phyloP scores from a whole-genome alignment of 768 basidiomycete genomes.

The Termitomyces sp. region DNA sequence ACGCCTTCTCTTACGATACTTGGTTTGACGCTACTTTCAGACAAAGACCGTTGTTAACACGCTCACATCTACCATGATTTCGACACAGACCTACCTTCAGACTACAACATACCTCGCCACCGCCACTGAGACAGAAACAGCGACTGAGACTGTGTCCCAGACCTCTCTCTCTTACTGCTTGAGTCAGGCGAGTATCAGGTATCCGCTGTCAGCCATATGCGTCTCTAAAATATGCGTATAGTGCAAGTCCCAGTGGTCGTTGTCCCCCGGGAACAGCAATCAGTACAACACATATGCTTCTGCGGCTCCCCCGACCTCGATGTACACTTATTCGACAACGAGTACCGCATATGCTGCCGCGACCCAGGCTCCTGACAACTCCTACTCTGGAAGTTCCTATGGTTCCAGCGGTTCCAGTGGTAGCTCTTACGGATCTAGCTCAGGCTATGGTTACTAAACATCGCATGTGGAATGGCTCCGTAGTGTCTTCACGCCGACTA shows the following conservation, averaged over 20 bases:
- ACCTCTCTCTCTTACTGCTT: constrained; percentile 53
- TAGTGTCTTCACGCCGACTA: constrained; percentile 27
- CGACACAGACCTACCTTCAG: constrained; percentile 41
- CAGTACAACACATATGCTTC: constrained; percentile 39
- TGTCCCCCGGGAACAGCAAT: constrained; percentile 48
- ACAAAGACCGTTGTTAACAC: constrained; percentile 58
- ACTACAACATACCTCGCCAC: constrained; percentile 48
- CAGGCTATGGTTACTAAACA: constrained; percentile 27
- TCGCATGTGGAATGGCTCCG: constrained; percentile 12
- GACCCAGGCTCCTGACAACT: constrained; percentile 14
- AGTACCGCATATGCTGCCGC: constrained; percentile 13
- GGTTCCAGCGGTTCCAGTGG: constrained; percentile 10
- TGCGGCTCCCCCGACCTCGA: constrained; percentile 8
- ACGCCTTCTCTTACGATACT: not conserved
- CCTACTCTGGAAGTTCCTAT: constrained; percentile 9
- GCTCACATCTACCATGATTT: constrained; percentile 44
- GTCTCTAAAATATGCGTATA: constrained; percentile 19
- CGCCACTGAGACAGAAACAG: constrained; percentile 40
- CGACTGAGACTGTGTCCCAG: constrained; percentile 37
- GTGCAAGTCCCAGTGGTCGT: constrained; percentile 56
- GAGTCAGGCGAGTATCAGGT: constrained; percentile 31
- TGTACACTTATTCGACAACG: not conserved
- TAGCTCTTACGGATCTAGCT: constrained; percentile 8
- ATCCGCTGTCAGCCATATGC: not conserved
- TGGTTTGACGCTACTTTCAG: constrained; percentile 21